These are phyloP conservation scores for Populus hybrid DNA, from an alignment of 441 rosid species.

Conservation along the genomic window DNA sequence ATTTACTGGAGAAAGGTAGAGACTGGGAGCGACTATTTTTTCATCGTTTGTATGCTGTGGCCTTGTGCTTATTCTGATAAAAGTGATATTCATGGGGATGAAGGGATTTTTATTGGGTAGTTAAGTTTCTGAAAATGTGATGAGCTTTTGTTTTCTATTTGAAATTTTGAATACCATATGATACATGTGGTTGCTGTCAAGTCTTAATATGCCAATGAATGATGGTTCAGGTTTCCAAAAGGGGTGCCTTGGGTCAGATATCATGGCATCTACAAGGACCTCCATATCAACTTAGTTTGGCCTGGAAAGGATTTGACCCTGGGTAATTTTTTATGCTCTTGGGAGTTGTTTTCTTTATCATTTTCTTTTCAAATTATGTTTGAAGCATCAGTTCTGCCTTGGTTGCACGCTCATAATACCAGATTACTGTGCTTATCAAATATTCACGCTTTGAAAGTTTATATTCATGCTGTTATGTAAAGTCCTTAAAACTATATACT, in stretches of 20 bases:
- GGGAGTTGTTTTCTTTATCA: not conserved
- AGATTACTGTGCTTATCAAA: not conserved
- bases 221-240: slow-evolving; percentile 57
- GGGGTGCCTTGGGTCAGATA: slow-evolving; percentile 91
- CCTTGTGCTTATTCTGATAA: not conserved
- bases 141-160: not conserved
- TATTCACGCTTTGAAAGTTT: not conserved
- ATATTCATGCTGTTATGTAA: not conserved
- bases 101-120: not conserved
- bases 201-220: slow-evolving; percentile 9
- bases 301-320: slow-evolving; percentile 71
- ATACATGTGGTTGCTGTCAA: not conserved
- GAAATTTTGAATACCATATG: not conserved
- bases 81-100: not conserved
- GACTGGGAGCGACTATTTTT: not conserved
- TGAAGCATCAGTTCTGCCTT: not conserved
- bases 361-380: not conserved
- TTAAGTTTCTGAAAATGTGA: not conserved
- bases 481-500: not conserved
- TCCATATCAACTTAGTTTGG: slow-evolving; percentile 60
- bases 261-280: slow-evolving; percentile 67
- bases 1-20: not conserved
- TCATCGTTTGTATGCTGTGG: not conserved
- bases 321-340: slow-evolving; percentile 33
- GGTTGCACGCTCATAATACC: not conserved